Percentiles rank a stretch among this genome's conserved stretches.
These are phyloP conservation scores for Fraxinus sp. DNA, from an alignment of 305 asterid genomes.

Conservation along the genomic window DNA sequence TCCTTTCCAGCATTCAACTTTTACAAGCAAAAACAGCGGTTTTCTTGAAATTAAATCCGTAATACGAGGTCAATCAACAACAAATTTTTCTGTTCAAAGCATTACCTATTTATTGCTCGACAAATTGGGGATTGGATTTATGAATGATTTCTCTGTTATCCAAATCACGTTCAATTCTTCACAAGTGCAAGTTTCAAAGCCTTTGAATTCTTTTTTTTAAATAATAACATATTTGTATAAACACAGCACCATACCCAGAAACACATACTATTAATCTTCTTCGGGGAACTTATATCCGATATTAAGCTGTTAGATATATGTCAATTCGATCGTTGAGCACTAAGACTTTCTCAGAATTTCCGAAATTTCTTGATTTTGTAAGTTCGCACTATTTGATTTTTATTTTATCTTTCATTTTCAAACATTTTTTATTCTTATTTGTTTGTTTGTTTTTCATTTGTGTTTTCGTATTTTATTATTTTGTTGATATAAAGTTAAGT, in stretches of 20 bases:
- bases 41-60: slow-evolving; percentile 4
- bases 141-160: slow-evolving; percentile 35
- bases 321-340: slow-evolving; percentile 21
- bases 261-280: slow-evolving; percentile 31
- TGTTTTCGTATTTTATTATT: slow-evolving; percentile 14
- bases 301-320: slow-evolving; percentile 24
- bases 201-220: neutral
- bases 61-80: neutral
- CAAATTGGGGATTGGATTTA: slow-evolving; percentile 16
- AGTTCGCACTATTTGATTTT: slow-evolving; percentile 31
- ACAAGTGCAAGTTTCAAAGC: slow-evolving; percentile 27
- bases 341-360: slow-evolving; percentile 22
- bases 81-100: neutral
- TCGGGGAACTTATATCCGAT: neutral
- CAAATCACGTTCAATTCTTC: slow-evolving; percentile 25
- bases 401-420: slow-evolving; percentile 10
- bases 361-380: slow-evolving; percentile 31
- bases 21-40: neutral
- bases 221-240: neutral
- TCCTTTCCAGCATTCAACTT: neutral
- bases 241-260: neutral
- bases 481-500: slow-evolving; percentile 30
- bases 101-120: slow-evolving; percentile 28
- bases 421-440: slow-evolving; percentile 15
- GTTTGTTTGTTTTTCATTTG: slow-evolving; percentile 15